phyloP scores from a whole-genome alignment of 371 early-diverging fungal species.

The Mortierella sp. region DNA sequence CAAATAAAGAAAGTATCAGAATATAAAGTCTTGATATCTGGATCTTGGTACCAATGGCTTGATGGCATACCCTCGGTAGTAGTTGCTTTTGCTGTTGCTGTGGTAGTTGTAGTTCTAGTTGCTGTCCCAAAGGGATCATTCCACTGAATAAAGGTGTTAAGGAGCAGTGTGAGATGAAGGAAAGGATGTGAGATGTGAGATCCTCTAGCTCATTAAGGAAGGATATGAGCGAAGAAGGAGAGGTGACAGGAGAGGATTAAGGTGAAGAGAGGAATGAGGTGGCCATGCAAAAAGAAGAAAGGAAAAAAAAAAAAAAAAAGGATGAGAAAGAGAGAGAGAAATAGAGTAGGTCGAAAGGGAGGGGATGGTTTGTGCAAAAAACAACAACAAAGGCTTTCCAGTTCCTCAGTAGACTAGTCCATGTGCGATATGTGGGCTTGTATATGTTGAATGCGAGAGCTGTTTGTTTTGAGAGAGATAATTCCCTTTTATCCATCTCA shows the following conservation, averaged over 20 bases:
- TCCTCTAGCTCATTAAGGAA: background rate
- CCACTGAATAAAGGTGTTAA: background rate
- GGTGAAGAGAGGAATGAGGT: background rate
- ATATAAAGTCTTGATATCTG: background rate
- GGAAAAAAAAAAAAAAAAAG: slow-evolving; percentile 1
- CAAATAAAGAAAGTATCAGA: background rate
- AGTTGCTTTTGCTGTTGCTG: background rate
- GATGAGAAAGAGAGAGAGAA: slow-evolving; percentile 3
- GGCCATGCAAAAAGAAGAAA: background rate
- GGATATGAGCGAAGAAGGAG: background rate
- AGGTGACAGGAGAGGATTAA: background rate
- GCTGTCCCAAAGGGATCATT: background rate
- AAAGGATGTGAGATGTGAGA: background rate
- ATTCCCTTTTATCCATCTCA: too few species aligned
- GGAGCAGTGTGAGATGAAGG: background rate
- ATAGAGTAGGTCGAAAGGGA: background rate
- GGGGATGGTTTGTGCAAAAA: background rate
- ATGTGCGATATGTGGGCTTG: too few species aligned
- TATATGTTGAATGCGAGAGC: too few species aligned
- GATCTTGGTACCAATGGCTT: background rate
- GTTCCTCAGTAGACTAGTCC: too few species aligned
- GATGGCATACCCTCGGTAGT: too few species aligned
- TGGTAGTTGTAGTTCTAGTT: background rate
- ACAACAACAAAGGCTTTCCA: too few species aligned
- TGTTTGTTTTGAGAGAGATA: too few species aligned